Base-by-base conservation (phyloP, 805 yeast species). In the Groenewaldozyma tartarivorans region DNA sequence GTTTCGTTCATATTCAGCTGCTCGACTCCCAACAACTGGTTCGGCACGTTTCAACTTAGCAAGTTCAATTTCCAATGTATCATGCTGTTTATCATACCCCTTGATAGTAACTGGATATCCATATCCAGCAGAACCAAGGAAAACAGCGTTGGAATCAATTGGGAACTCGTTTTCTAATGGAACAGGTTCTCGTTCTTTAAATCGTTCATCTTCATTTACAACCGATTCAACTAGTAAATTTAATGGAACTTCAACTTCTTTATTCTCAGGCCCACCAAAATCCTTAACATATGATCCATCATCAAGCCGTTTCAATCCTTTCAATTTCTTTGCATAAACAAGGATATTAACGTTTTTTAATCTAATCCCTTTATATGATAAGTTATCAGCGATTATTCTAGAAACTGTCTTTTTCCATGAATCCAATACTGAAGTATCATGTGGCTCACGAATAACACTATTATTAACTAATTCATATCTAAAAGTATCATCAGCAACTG, bases 151-250 rank as follows among this genome's bases (percentile, higher is more conserved):
- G 0, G 82, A 71, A 13, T 73, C 79, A 3, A 71, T 40, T 16
- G 96, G 96, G 61, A 72, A 92, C 58, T 90, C 96, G 48, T 83
- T 75, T 5, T 76, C 79, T 43, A 92, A 67, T 4, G 96, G 86
- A 29, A 75, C 55, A 2, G 96, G 85, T 1, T 79, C 75, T 48
- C 77, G 75, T 52, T 85, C 86, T 24, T 64, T 61, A 55, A 66
- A 85, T 56, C 99, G 72, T 48, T 64, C 67, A 58, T 92, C 99
- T 48, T 75, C 74, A 55, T 85, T 75, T 18, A 64, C 63, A 20
- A 92, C 87, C 21, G 70, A 68, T 41, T 82, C 83, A 11, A 92
- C 94, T 51, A 87, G 68, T 27, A 86, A 61, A 59, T 87, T 94
- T 35, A 81, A 61, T n/a, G 98, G 95, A 52, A 71, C 79, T 5